These are phyloP conservation scores for Aspergillus bridgeri DNA, from an alignment of 495 filamentous ascomycete genomes.

Conservation along the genomic window DNA sequence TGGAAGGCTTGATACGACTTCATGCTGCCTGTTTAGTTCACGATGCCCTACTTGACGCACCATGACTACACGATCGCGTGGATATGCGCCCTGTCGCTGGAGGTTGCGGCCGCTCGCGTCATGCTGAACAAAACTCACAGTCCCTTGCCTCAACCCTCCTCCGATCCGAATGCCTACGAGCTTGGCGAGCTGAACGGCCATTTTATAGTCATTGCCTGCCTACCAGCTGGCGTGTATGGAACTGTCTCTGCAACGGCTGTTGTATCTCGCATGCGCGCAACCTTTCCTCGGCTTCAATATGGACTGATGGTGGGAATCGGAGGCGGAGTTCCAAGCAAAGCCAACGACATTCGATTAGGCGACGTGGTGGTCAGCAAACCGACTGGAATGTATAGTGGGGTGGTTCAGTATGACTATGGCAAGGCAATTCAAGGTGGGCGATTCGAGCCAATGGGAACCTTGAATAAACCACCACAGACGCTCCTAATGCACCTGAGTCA, in stretches of 20 bases:
- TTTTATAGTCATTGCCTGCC: no score
- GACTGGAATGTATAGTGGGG: background rate
- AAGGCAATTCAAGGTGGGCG: background rate
- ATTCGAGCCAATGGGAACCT: constrained; percentile 1
- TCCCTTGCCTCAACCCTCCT: constrained; percentile 20
- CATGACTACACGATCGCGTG: constrained; percentile 47
- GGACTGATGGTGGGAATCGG: constrained; percentile 37
- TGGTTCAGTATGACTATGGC: constrained; percentile 6
- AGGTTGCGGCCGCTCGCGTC: constrained; percentile 32
- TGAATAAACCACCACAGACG: constrained; percentile 21
- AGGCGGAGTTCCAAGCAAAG: constrained; percentile 27
- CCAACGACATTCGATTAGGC: constrained; percentile 25
- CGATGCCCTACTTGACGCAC: constrained; percentile 6
- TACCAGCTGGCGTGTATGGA: no score
- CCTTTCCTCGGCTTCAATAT: no score
- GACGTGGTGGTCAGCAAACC: constrained; percentile 21
- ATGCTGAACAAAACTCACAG: constrained; percentile 41
- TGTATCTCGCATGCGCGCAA: no score
- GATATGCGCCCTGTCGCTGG: constrained; percentile 41
- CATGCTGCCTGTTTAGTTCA: no score
- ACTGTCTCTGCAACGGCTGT: no score
- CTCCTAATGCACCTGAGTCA: constrained; percentile 18
- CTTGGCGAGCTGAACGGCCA: constrained; percentile 30
- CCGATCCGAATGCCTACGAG: constrained; percentile 27
- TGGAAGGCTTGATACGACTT: no score